These are phyloP conservation scores for Penicillium sp. DNA, from an alignment of 2,329 filamentous ascomycete species.

Conservation along the genomic window DNA sequence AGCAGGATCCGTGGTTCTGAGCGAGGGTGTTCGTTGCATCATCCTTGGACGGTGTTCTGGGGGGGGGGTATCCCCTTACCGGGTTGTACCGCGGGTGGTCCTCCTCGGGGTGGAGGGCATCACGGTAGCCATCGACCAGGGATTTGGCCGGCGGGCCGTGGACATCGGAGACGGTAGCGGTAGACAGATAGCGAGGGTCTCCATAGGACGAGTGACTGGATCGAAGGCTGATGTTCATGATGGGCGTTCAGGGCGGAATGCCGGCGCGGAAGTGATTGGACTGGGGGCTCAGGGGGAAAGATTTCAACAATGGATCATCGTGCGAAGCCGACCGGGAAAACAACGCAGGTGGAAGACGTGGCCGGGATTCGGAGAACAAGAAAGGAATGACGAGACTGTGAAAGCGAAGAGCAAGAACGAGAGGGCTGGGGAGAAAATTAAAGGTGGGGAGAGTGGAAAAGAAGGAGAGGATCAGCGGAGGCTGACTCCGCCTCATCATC, in stretches of 20 bases:
- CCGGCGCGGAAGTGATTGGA: slow-evolving; percentile 9
- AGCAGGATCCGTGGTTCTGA: not conserved
- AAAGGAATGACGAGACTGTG: not conserved
- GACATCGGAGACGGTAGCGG: slow-evolving; percentile 37
- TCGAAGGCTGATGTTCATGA: slow-evolving; percentile 43
- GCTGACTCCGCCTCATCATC: slow-evolving; percentile 22
- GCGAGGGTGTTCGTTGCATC: not conserved
- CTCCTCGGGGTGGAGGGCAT: slow-evolving; percentile 58
- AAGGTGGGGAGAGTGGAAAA: slow-evolving; percentile 28
- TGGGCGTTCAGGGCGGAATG: slow-evolving; percentile 22
- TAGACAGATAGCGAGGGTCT: slow-evolving; percentile 44
- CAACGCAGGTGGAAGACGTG: not conserved
- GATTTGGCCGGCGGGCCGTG: slow-evolving; percentile 48
- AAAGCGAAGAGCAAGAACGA: slow-evolving; percentile 7
- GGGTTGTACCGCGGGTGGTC: slow-evolving; percentile 61
- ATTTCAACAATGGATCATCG: slow-evolving; percentile 24
- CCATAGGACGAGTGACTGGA: slow-evolving; percentile 49
- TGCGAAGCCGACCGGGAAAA: not conserved
- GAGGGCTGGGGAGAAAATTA: slow-evolving; percentile 14
- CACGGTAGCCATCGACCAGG: slow-evolving; percentile 64
- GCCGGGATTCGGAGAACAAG: not conserved
- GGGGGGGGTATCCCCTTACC: slow-evolving; percentile 50
- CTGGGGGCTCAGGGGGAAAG: not conserved
- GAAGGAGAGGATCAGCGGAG: slow-evolving; percentile 11
- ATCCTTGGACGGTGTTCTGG: not conserved